These are phyloP conservation scores for Aspergillus unguis DNA, from an alignment of 2,329 filamentous ascomycete genomes.

Conservation along the genomic window DNA sequence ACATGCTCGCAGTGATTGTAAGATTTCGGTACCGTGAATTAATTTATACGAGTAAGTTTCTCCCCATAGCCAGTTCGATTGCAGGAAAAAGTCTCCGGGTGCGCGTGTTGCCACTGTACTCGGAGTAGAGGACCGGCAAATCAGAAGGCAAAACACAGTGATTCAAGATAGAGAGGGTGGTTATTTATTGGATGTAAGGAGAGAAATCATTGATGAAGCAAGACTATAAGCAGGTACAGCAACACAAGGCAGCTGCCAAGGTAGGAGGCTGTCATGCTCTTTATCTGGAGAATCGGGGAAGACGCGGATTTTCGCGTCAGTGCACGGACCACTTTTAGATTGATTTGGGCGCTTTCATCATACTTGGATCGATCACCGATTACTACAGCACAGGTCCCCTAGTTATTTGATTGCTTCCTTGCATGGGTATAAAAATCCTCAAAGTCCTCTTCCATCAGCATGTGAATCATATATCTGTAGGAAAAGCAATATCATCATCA, in stretches of 20 bases:
- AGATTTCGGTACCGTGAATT: not conserved
- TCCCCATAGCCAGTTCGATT: not conserved
- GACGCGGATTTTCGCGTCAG: slow-evolving; percentile 34
- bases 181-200: not conserved
- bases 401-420: too few relatives aligned
- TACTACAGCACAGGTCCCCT: too few relatives aligned
- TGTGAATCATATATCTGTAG: too few relatives aligned
- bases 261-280: not conserved
- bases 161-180: not conserved
- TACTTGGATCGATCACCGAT: too few relatives aligned
- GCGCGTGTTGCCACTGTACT: not conserved
- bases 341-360: slow-evolving; percentile 5
- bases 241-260: slow-evolving; percentile 4
- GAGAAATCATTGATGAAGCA: not conserved
- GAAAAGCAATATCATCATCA: too few relatives aligned
- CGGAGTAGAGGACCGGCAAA: not conserved
- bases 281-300: not conserved
- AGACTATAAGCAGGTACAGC: not conserved
- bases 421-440: too few relatives aligned
- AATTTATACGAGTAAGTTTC: not conserved
- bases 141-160: not conserved
- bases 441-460: too few relatives aligned
- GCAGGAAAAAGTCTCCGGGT: not conserved
- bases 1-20: slow-evolving; percentile 19
- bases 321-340: slow-evolving; percentile 34